Evolutionary conservation across 176 grass and related monocot genomes (phyloP), one percentile per base, ranked within the genome.

Genomic region (Echinochloa phyllopogon): DNA sequence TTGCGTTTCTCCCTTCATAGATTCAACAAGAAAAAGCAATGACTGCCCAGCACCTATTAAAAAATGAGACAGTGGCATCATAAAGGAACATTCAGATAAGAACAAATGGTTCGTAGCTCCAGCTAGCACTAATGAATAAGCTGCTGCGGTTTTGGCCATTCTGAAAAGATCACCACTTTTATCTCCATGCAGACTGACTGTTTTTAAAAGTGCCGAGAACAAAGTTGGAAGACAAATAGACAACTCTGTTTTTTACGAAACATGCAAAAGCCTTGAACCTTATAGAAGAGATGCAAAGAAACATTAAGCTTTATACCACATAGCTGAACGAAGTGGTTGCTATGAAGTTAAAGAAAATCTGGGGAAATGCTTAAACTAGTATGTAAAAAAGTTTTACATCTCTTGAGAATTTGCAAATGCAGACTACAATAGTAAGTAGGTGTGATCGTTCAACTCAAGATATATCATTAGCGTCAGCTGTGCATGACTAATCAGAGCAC

Each of bases 91-190:
- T 86, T 98, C 91, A 48, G 76, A 92, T 55, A 91, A 71, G 75
- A 95, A 92, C 24, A 98, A 83, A 82, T 87, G 67, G 67, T 98
- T 90, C 40, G 80, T 75, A 83, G 85, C 78, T 60, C 91, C 88
- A 61, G 79, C 81, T 21, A 94, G 91, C 47, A 95, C 56, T 69
- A 94, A 89, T 6, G 93, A 94, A 91, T 95, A 95, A 41, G 91
- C 87, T 48, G 75, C 83, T 42, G 96, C 85, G 74, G 86, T 75
- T 80, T 87, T 98, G 24, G 59, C 49, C 83, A 94, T 90, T 85
- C 72, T 89, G 58, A 92, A 80, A 48, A 77, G n/a, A 21, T 76
- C 66, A 63, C 10, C 37, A 82, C 42, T 45, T 23, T 81, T 74
- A 45, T 79, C 74, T 68, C 65, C 82, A 52, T 78, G 40, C 10